Evolutionary conservation across 768 basidiomycete genomes (phyloP).

Genomic region (Pulveroboletus sp.): DNA sequence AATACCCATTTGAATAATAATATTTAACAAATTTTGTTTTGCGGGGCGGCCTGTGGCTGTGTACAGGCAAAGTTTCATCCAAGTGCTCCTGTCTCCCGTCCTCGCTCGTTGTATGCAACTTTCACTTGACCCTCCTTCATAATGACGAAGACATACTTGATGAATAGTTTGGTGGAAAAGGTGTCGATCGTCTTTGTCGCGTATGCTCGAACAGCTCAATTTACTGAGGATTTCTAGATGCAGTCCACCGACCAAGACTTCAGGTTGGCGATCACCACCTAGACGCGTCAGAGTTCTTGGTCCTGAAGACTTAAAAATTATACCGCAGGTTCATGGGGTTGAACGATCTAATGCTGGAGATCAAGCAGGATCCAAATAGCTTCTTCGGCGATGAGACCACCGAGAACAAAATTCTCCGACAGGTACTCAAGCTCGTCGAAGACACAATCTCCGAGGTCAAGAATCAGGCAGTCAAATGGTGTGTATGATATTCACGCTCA

Average conservation of each 20-base stretch:
- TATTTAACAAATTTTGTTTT: too few relatives aligned
- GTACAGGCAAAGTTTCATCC: not conserved
- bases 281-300: constrained; percentile 15
- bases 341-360: constrained; percentile 88
- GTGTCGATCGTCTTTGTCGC: constrained; percentile 29
- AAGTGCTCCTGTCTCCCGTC: constrained; percentile 21
- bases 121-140: constrained; percentile 19
- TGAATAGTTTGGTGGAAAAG: constrained; percentile 84
- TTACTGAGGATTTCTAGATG: constrained; percentile 49
- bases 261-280: constrained; percentile 43
- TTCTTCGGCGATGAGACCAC: constrained; percentile 82
- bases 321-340: constrained; percentile 88
- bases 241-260: constrained; percentile 89
- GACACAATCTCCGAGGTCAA: constrained; percentile 98
- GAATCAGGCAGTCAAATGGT: constrained; percentile 97
- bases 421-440: constrained; percentile 81
- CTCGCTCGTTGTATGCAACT: not conserved
- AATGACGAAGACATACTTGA: constrained; percentile 83
- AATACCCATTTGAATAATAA: too few relatives aligned
- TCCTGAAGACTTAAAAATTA: constrained; percentile 11
- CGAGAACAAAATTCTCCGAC: constrained; percentile 79
- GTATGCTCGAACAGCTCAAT: not conserved
- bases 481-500: constrained; percentile 2
- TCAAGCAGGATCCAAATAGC: constrained; percentile 68
- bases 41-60: constrained; percentile 12